Conservation (phyloP, 345 rosid genomes). For the Durio zibethinus region DNA sequence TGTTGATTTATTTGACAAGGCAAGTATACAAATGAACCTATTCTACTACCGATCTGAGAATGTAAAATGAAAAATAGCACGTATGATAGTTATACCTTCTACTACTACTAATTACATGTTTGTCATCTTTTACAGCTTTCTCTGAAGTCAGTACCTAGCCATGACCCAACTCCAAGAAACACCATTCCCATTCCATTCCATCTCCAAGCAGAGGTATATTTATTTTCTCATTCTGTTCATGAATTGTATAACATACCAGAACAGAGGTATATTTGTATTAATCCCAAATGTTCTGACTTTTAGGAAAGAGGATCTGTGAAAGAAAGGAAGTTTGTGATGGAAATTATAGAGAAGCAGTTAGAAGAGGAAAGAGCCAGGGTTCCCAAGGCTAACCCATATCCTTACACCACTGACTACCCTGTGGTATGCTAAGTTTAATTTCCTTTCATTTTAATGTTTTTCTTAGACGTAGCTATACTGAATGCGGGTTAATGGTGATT, state of each 20-base stretch:
- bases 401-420: slow-evolving; percentile 92
- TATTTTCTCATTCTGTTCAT: neutral
- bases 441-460: slow-evolving; percentile 1
- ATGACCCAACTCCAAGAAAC: slow-evolving; percentile 60
- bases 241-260: neutral
- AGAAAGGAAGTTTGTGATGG: slow-evolving; percentile 62
- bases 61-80: neutral
- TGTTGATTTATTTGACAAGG: slow-evolving; percentile 82
- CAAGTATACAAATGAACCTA: neutral
- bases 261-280: neutral
- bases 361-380: slow-evolving; percentile 77
- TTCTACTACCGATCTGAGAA: neutral
- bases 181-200: slow-evolving; percentile 85
- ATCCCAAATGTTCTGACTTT: neutral
- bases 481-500: slow-evolving; percentile 2
- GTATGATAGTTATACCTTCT: neutral
- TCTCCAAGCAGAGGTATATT: slow-evolving; percentile 81
- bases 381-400: slow-evolving; percentile 87
- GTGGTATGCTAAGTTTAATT: slow-evolving; percentile 50
- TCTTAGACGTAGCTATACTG: neutral
- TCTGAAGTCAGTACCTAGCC: slow-evolving; percentile 62
- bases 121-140: slow-evolving; percentile 56
- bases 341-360: slow-evolving; percentile 49
- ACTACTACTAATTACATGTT: neutral
- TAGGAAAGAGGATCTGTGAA: slow-evolving; percentile 96